phyloP scores from a whole-genome alignment of 306 rosid genomes.

The Albizia julibrissin region DNA sequence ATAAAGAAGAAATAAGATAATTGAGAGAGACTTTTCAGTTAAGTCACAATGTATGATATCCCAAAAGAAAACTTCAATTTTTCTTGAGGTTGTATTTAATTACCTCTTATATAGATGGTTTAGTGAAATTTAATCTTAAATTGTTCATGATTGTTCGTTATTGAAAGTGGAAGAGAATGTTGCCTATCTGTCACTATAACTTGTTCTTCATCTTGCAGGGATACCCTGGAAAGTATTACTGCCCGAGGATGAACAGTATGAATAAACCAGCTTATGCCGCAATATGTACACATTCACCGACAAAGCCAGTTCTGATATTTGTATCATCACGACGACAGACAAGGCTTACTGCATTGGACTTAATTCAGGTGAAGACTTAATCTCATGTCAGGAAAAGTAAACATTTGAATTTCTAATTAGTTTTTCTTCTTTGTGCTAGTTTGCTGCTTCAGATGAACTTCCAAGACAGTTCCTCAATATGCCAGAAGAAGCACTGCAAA shows the following conservation, averaged over 20 bases:
- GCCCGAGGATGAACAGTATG: constrained; percentile 99
- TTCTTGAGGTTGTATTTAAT: not conserved
- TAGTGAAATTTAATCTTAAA: not conserved
- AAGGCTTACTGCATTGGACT: constrained; percentile 92
- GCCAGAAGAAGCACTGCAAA: constrained; percentile 83
- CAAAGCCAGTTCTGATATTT: constrained; percentile 96
- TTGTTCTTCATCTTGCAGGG: constrained; percentile 53
- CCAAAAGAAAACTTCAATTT: not conserved
- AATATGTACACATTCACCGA: constrained; percentile 94
- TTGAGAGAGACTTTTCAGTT: not conserved
- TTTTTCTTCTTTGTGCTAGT: constrained; percentile 50
- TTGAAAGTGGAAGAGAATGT: constrained; percentile 2
- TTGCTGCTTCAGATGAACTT: constrained; percentile 93
- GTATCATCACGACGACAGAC: constrained; percentile 98
- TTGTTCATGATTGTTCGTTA: not conserved
- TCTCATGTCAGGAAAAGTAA: constrained; percentile 23
- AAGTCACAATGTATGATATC: not conserved
- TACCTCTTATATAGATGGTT: not conserved
- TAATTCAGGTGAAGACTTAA: constrained; percentile 72
- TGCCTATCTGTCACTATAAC: not conserved
- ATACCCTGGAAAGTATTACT: constrained; percentile 96
- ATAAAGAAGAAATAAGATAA: not conserved
- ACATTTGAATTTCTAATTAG: constrained; percentile 22
- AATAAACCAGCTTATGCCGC: constrained; percentile 98
- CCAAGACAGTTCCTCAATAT: constrained; percentile 84